phyloP scores from a whole-genome alignment of 2,329 filamentous ascomycete genomes.

The Domatiomyces catenatus region DNA sequence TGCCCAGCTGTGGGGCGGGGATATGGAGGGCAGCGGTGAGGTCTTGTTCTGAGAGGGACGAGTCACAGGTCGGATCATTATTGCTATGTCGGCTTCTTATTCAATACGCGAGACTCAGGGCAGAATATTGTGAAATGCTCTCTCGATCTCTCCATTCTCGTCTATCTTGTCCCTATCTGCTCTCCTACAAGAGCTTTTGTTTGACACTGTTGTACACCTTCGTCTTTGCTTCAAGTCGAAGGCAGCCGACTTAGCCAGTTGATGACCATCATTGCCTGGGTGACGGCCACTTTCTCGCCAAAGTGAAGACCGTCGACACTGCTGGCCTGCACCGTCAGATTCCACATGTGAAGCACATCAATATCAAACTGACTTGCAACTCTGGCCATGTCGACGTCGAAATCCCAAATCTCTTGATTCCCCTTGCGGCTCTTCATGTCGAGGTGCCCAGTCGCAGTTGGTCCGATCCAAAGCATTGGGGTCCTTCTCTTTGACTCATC shows the following conservation, averaged over 20 bases:
- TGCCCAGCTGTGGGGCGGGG: conserved; percentile 59
- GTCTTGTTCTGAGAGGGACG: conserved; percentile 43
- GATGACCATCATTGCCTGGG: conserved; percentile 31
- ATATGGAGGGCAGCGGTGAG: conserved; percentile 69
- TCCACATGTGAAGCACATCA: conserved; percentile 30
- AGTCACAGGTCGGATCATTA: not conserved
- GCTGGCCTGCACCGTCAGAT: conserved; percentile 27
- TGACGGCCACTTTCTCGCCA: conserved; percentile 26
- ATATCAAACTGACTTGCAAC: conserved; percentile 24
- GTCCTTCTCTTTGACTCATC: conserved; percentile 23
- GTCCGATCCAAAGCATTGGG: conserved; percentile 30
- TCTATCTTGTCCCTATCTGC: not conserved
- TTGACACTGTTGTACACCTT: not conserved
- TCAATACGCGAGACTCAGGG: conserved; percentile 11
- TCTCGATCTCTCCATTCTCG: not conserved
- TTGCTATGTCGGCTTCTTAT: not conserved
- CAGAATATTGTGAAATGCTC: conserved; percentile 42
- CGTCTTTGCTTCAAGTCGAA: not conserved
- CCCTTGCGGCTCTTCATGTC: conserved; percentile 21
- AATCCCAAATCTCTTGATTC: conserved; percentile 26
- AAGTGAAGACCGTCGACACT: conserved; percentile 26
- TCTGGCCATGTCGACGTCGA: conserved; percentile 22
- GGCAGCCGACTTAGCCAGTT: conserved; percentile 12
- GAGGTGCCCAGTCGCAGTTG: conserved; percentile 25
- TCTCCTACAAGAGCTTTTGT: no score